Evolutionary conservation across 2,329 filamentous ascomycete genomes (phyloP).

Genomic region (Xylariaceae sp.): DNA sequence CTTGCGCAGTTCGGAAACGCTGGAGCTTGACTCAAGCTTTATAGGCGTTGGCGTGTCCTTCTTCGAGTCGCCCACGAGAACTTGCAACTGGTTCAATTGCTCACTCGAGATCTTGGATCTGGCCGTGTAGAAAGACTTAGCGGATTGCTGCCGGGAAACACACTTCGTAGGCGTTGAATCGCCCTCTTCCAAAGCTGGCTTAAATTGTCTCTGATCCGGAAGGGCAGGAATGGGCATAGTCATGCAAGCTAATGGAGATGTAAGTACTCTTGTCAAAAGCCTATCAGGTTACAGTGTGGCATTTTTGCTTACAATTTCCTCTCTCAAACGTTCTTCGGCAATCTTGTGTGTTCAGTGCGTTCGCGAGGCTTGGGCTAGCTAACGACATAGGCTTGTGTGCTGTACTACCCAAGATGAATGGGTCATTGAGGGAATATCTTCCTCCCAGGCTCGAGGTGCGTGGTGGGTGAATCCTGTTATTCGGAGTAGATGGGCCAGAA

Average conservation of each 20-base stretch:
- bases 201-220: constrained; percentile 11
- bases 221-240: constrained; percentile 7
- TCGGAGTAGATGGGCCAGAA: no score
- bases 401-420: not conserved
- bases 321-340: constrained; percentile 33
- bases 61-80: no score
- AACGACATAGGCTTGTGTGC: constrained; percentile 13
- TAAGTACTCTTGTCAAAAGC: constrained; percentile 11
- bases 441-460: no score
- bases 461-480: no score
- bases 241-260: constrained; percentile 9
- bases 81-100: no score
- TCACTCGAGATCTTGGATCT: no score
- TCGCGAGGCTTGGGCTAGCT: constrained; percentile 19
- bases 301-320: constrained; percentile 23
- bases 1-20: no score
- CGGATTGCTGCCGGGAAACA: not conserved
- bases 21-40: no score
- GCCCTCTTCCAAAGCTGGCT: constrained; percentile 4
- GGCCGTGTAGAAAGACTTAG: constrained; percentile 3
- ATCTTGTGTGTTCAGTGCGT: constrained; percentile 29
- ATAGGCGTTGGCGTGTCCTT: no score
- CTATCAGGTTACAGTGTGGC: not conserved
- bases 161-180: not conserved
- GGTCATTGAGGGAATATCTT: not conserved